Evolutionary conservation across 176 grass and related monocot species (phyloP), one percentile per base, ranked within the genome.

Genomic region (Themeda triandra): DNA sequence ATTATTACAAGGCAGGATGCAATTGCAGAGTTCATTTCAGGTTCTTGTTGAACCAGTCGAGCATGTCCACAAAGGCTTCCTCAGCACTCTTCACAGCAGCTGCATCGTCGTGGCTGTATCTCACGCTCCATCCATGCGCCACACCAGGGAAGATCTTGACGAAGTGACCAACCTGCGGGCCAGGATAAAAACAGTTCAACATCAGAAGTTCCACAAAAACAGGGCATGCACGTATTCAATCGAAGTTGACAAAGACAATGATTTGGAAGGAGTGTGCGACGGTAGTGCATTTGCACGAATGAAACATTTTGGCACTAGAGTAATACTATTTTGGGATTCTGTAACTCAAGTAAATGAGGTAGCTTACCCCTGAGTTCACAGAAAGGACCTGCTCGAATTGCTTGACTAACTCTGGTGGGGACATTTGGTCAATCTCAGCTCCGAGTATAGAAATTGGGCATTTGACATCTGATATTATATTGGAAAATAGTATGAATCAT

Each of bases 131-230:
- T 35, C 93, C 93, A 73, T 95, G 93, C 13, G 44, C 66, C 41
- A 92, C 93, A 6, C 90, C 85, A 86, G 93, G 90, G 84, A 92
- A 95, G 17, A 92, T 92, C 74, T 95, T 92, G 36, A 92, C 90
- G 18, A 78, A 92, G 64, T 87, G 69, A 64, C 56, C 53, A 60
- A 95, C 67, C 93, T 95, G 82, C 8, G 33, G 19, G 41, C 23
- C 11, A 28, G 60, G 51, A 19, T 27, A 84, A 62, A 51, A 76
- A 19, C 37, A 23, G 6, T 53, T 45, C 45, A 80, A 58, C 3
- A 44, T 27, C 4, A 66, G 62, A 84, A n/a, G n/a, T 4, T 31
- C 24, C 33, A 42, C 6, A 58, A 0, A 66, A 77, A 45, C 28
- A 23, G 21, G 19, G 19, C 8, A 59, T 15, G 18, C 32, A n/a